Base-by-base conservation (phyloP, 164 flowering plant species). In the Nymphaea colorata region DNA sequence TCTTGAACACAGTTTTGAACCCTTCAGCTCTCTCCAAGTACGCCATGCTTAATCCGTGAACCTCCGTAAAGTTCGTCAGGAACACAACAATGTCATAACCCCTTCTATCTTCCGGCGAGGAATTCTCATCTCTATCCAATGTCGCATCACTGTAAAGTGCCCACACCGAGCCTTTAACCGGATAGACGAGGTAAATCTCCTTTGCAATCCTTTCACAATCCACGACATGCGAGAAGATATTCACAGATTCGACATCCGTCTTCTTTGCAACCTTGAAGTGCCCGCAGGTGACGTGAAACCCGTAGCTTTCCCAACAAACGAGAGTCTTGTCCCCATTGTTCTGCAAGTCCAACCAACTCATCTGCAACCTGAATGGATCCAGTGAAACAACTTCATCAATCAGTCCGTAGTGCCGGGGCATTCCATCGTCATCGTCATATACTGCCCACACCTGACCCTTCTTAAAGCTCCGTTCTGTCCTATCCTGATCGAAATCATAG, bases 111-210 rank as follows among this genome's bases (percentile, higher is more conserved):
- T 36, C 51, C 43, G 12, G 10, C 10, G 64, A 42, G 10, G 8
- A 16, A 42, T 77, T 66, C 65, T 75, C 75, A 42, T 73, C 82
- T 6, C 42, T 67, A 65, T 74, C 76, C 43, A 70, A 36, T 61
- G 57, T 66, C 55, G 42, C 69, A 67, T 83, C 85, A 36, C 61
- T 71, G 71, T 87, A 84, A 59, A 94, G 73, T 0, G 93, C 99
- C 98, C 99, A 91, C n/a, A 91, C 82, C 3, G 96, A 87, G 57
- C 94, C 98, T 77, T 91, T 91, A 67, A 68, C 85, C 0, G 99
- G 99, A 66, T 82, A 94, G 65, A 94, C 86, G 82, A 83, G 69
- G 69, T 91, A 91, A 42, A 88, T 36, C 71, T 87, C 89, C 76
- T 79, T 81, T 0, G 96, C 96, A 43, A 80, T 93, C 69, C 96